Conservation (phyloP, 176 grass and related monocot species). For the Triticum turgidum region DNA sequence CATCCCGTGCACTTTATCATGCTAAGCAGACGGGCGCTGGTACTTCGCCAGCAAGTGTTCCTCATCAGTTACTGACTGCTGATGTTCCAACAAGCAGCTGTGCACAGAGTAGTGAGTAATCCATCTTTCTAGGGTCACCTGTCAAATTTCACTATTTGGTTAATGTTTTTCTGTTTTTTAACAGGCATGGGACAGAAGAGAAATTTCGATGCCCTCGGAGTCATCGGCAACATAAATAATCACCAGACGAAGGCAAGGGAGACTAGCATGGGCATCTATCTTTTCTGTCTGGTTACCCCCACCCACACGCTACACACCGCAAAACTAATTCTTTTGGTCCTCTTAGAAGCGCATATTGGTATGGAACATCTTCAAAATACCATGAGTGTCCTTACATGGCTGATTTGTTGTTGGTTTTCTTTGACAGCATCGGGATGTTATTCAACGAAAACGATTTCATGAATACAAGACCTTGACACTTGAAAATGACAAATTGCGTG, state of each 20-base stretch:
- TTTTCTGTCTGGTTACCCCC: background rate
- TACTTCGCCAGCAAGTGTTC: constrained; percentile 15
- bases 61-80: constrained; percentile 27
- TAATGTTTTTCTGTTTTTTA: constrained; percentile 39
- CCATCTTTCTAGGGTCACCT: constrained; percentile 6
- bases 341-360: background rate
- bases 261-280: constrained; percentile 3
- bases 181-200: constrained; percentile 53
- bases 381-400: background rate
- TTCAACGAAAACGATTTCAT: constrained; percentile 46
- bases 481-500: constrained; percentile 67
- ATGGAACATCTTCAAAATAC: constrained; percentile 14
- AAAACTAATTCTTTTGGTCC: background rate
- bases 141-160: constrained; percentile 25
- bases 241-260: constrained; percentile 27
- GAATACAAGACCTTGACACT: constrained; percentile 53
- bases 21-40: constrained; percentile 27
- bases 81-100: constrained; percentile 43
- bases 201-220: constrained; percentile 35
- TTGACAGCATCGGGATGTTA: constrained; percentile 24
- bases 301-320: background rate
- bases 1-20: constrained; percentile 43
- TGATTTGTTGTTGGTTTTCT: constrained; percentile 19
- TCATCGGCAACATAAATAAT: constrained; percentile 40
- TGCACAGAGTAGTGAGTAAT: constrained; percentile 36